Evolutionary conservation across 257 asterid species (phyloP), one percentile per base, ranked within the genome.

Genomic region (Primulina huaijiensis): DNA sequence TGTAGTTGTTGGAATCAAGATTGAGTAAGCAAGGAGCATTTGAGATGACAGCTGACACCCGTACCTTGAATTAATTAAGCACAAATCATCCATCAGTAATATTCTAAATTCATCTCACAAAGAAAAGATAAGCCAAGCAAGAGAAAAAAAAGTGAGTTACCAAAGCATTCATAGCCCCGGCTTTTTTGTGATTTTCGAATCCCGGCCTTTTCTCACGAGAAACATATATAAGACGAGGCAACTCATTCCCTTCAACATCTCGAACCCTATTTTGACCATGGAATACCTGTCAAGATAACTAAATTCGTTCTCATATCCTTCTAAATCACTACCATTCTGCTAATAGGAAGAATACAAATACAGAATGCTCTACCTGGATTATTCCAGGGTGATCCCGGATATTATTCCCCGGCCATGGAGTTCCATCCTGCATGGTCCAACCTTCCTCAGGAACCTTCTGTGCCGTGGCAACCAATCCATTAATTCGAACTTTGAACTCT

Each of bases 191-290:
- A 78, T 92, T 96, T 37, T 92, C 90, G 59, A 77, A 89, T 73
- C 96, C 97, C 7, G 96, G 96, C 76, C 97, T 82, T 76, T 92
- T 92, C 89, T 92, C 97, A 82, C 97, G 97, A 77, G 97, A 92
- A 69, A 92, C 96, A 55, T 92, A 92, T 69, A 92, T 80, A 64
- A 92, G 89, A 61, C 89, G 88, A 73, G 97, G 97, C 72, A 91
- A 82, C 81, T 85, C 96, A 50, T 91, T 87, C 40, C 92, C 97
- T 69, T 91, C 96, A 37, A 84, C 79, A 77, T 91, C 97, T 21
- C 78, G 88, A 71, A 81, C 90, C n/a, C 96, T 92, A 64, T 87
- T 86, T 78, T 80, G 83, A 60, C 97, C 96, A 64, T 86, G 70
- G 80, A 92, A 85, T 37, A 89, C 95, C 97, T 90, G 64, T 74